Evolutionary conservation across 2,329 filamentous ascomycete genomes (phyloP).

Genomic region (Trichoderma koningii): DNA sequence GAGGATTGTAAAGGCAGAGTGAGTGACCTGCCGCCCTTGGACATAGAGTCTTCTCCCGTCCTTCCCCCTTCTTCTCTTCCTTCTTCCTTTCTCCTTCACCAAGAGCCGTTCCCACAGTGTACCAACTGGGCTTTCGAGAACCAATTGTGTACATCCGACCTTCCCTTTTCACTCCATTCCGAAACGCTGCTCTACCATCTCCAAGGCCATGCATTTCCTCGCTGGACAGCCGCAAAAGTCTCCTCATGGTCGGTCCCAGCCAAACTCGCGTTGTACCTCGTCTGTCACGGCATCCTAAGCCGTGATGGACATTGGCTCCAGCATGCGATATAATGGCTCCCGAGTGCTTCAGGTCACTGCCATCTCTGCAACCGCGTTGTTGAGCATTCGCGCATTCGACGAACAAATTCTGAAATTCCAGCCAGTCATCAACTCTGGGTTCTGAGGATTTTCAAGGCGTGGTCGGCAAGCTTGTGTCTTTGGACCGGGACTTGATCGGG

Average conservation of each 20-base stretch:
- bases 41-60: background rate
- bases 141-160: background rate
- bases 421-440: background rate
- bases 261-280: too few relatives aligned
- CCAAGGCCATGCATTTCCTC: background rate
- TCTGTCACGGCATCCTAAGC: background rate
- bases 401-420: background rate
- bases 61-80: background rate
- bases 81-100: background rate
- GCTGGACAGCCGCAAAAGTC: too few relatives aligned
- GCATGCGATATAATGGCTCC: background rate
- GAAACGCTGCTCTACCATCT: constrained; percentile 1
- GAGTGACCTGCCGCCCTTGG: background rate
- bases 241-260: too few relatives aligned
- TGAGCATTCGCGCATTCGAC: background rate
- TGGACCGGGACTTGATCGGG: background rate
- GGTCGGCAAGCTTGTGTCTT: background rate
- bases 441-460: background rate
- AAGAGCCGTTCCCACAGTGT: constrained; percentile 1
- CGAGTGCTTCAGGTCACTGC: background rate
- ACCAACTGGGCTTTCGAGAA: constrained; percentile 7
- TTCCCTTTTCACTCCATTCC: background rate
- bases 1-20: too few relatives aligned
- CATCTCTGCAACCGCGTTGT: background rate
- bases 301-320: background rate